phyloP scores from a whole-genome alignment of 768 basidiomycete genomes.

The Boletus reticulatus region DNA sequence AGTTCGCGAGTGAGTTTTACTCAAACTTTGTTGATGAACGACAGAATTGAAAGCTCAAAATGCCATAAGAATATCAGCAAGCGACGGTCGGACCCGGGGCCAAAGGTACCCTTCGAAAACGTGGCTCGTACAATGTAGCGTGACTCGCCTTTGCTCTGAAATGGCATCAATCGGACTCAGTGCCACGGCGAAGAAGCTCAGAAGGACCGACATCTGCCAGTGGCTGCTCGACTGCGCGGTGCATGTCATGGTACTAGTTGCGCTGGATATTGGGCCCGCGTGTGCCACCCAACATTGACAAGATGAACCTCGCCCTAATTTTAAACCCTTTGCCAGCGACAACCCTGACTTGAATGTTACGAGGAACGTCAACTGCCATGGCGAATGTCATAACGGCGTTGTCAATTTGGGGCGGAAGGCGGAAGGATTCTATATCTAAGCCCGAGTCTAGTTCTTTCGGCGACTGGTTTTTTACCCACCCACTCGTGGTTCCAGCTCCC shows the following conservation, averaged over 20 bases:
- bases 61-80: neutral
- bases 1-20: neutral
- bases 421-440: constrained; percentile 16
- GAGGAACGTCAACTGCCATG: constrained; percentile 2
- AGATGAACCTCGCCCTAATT: constrained; percentile 4
- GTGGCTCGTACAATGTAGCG: neutral
- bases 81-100: neutral
- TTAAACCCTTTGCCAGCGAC: neutral
- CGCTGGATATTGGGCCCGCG: too few species aligned
- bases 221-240: neutral
- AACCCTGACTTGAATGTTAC: constrained; percentile 4
- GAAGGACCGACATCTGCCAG: neutral
- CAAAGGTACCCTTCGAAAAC: neutral
- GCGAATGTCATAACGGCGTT: constrained; percentile 10
- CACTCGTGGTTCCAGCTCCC: neutral
- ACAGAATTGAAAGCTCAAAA: neutral
- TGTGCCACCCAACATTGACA: neutral
- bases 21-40: neutral
- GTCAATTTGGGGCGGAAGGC: constrained; percentile 13
- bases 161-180: neutral
- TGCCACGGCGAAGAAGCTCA: neutral
- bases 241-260: too few species aligned
- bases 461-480: constrained; percentile 22
- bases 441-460: neutral
- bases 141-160: too few species aligned